Percentiles rank a stretch among this genome's conserved stretches.
These are phyloP conservation scores for Aspergillus avenaceus DNA, from an alignment of 495 filamentous ascomycete species.

Conservation along the genomic window DNA sequence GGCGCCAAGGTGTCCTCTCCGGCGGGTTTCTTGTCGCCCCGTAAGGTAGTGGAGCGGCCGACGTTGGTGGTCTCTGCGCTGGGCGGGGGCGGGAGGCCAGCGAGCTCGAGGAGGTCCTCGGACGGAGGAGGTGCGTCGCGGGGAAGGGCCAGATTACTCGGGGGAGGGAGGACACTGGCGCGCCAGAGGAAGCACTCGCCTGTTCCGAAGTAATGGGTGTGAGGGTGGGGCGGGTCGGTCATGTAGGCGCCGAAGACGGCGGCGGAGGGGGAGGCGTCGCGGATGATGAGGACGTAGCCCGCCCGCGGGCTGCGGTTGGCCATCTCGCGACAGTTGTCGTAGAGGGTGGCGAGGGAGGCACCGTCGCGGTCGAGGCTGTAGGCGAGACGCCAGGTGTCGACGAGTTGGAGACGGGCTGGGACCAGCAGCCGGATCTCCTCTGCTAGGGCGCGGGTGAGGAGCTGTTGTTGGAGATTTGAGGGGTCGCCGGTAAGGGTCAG, in stretches of 20 bases:
- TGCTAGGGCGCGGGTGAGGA: conserved; percentile 70
- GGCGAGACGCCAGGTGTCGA: conserved; percentile 77
- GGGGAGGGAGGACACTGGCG: conserved; percentile 55
- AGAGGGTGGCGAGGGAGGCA: conserved; percentile 80
- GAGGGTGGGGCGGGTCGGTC: conserved; percentile 75
- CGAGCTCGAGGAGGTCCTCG: conserved; percentile 35
- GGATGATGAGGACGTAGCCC: conserved; percentile 82
- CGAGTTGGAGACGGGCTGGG: conserved; percentile 77
- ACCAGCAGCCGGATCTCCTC: conserved; percentile 93
- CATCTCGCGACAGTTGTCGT: conserved; percentile 63
- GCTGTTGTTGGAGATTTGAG: conserved; percentile 35
- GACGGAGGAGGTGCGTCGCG: conserved; percentile 22
- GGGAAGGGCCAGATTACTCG: conserved; percentile 42
- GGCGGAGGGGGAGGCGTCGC: conserved; percentile 53
- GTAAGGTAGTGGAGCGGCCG: conserved; percentile 67
- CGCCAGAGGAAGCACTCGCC: conserved; percentile 99
- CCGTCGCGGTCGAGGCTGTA: conserved; percentile 95
- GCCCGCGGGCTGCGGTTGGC: conserved; percentile 62
- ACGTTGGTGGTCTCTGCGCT: conserved; percentile 67
- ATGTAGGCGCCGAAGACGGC: conserved; percentile 93
- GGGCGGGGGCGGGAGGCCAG: conserved; percentile 64
- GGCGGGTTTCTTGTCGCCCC: conserved; percentile 20
- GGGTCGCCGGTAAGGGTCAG: conserved; percentile 41
- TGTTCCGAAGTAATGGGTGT: conserved; percentile 86
- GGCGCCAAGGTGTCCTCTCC: conserved; percentile 25